Base-by-base conservation (phyloP, 2,329 filamentous ascomycete genomes). In the Talaromyces pinophilus region DNA sequence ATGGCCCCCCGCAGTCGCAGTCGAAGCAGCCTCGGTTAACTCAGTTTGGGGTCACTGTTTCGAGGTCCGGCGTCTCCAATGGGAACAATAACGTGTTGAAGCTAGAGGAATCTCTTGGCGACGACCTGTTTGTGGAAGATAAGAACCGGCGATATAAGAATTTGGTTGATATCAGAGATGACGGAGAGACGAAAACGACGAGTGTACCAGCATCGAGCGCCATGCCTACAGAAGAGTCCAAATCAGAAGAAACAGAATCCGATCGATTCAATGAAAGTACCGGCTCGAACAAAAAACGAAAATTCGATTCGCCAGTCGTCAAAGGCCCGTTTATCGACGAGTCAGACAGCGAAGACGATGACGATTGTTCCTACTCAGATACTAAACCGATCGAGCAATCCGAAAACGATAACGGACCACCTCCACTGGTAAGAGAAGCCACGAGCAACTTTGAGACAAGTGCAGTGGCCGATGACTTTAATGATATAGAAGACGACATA, bases 401-500 rank as follows among this genome's bases (percentile, higher is more conserved):
- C 35, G 40, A 62, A 62, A 33, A 57, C 66, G 33, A 62, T 48
- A 44, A 61, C 66, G 66, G 65, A 6, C 65, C 42, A n/a, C 65
- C 64, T 78, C 78, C 71, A 68, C 73, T 77, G 80, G 86, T 80
- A 78, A 83, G 75, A 82, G 83, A 77, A 82, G 82, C 71, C 74
- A 83, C 76, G 72, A 84, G 74, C 73, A 74, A 79, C 68, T 52
- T 59, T 65, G 59, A 65, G 25, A 35, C 46, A 22, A 55, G 57
- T 63, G 84, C 85, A 61, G 83, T 82, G 78, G 79, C 77, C 67
- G 82, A 82, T 71, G 86, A 86, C 73, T 86, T 85, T 69, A 84
- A 85, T 74, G 77, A 89, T 71, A 88, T 91, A 71, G 86, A 88
- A 19, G 83, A 87, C 15, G 81, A 86, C 62, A 86, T 88, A 69